These are phyloP conservation scores for Schizothecium vesticola DNA, from an alignment of 495 filamentous ascomycete genomes.

Conservation along the genomic window DNA sequence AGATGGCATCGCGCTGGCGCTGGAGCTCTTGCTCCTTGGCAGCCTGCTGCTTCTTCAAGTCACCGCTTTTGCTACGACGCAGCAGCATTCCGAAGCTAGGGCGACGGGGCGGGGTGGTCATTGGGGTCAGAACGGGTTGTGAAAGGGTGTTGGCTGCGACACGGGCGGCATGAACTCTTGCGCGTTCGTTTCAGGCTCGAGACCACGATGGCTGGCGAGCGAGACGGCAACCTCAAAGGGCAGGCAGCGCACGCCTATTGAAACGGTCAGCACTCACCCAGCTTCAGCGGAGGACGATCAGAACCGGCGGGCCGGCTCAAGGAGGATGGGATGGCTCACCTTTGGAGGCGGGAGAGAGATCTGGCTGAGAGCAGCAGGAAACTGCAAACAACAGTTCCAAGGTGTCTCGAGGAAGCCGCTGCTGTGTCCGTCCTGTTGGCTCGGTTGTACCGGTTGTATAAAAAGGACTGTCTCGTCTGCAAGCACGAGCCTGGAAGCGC, in stretches of 20 bases:
- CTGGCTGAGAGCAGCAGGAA: constrained; percentile 7
- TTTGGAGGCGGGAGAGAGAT: not conserved
- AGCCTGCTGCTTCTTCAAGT: constrained; percentile 64
- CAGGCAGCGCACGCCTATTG: constrained; percentile 7
- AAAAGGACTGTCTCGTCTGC: not conserved
- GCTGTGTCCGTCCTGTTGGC: not conserved
- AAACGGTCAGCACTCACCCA: constrained; percentile 2
- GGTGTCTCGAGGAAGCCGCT: constrained; percentile 1
- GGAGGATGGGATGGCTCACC: constrained; percentile 1
- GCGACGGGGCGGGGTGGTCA: constrained; percentile 43
- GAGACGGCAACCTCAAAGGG: not conserved
- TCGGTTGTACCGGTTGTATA: constrained; percentile 6
- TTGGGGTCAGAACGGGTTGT: constrained; percentile 26
- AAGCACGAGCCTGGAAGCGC: not conserved
- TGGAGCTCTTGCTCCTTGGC: constrained; percentile 59
- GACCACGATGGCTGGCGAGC: constrained; percentile 10
- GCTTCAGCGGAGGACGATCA: not conserved
- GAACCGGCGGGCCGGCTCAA: constrained; percentile 1
- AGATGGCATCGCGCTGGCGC: constrained; percentile 61
- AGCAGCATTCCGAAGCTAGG: constrained; percentile 62
- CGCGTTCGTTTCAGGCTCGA: constrained; percentile 7
- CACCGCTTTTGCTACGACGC: constrained; percentile 75
- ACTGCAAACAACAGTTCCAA: constrained; percentile 18
- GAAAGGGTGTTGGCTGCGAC: constrained; percentile 18
- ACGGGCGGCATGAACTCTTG: constrained; percentile 17